Base-by-base conservation (phyloP, 2,329 filamentous ascomycete species). In the Knoxdaviesia capensis region DNA sequence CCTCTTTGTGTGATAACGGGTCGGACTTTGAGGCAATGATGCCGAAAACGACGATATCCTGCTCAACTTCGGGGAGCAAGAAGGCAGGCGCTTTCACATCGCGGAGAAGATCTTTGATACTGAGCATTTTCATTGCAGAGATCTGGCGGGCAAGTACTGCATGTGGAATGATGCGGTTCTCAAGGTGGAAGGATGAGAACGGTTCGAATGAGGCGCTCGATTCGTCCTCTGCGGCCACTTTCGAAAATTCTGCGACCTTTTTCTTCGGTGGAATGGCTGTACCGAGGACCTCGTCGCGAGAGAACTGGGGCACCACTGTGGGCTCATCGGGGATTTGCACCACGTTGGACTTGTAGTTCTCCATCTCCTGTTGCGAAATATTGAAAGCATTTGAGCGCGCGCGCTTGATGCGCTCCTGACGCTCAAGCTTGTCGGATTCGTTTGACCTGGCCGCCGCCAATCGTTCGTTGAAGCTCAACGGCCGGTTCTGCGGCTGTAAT, bases 1-100 rank as follows among this genome's bases (percentile, higher is more conserved):
- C 38, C 69, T 58, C 46, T 65, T 62, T 31, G 57, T 60, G 53
- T 78, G 74, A 1, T 63, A 54, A 36, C 75, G 90, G 86, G 1
- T 80, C 75, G 0, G 90, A 94, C 56, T 96, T 96, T 37, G 77
- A 81, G 6, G 84, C 85, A 28, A 98, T 71, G 44, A 94, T 78
- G 6, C 76, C 90, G 52, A 96, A 78, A 2, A 96, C 72, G 6
- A 98, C 85, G 52, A 87, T 81, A 56, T 98, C 88, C 42, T 81
- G 76, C 52, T 94, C 85, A 41, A 86, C 67, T 45, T 80, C 75
- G 0, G 92, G 87, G 0, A 88, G 69, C 34, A 81, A 72, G 55
- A 83, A 98, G 32, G 81, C 70, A 0, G 90, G 90, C 1, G 77
- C 74, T 58, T 87, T 93, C 48, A 98, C 77, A 8, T 72, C 70